Conservation (phyloP, 2,329 filamentous ascomycete species). For the Aspergillus costaricaensis region DNA sequence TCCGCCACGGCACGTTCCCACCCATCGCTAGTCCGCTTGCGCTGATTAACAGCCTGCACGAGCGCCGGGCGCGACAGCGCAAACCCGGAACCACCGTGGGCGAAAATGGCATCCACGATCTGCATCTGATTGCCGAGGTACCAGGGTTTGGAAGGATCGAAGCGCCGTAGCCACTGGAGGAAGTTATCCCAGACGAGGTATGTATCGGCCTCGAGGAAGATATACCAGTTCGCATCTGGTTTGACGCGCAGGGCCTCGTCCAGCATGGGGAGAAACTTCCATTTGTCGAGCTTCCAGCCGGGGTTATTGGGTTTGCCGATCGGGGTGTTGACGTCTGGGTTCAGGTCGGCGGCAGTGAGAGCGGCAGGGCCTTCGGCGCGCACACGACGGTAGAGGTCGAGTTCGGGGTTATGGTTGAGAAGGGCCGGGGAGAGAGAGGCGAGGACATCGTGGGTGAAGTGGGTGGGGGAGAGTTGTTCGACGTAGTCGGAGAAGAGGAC, state of each 20-base stretch:
- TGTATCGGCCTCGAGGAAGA: constrained; percentile 61
- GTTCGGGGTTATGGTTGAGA: constrained; percentile 46
- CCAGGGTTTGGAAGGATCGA: constrained; percentile 47
- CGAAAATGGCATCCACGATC: constrained; percentile 51
- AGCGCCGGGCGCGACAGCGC: constrained; percentile 53
- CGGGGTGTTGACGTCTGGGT: constrained; percentile 34
- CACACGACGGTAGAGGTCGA: constrained; percentile 52
- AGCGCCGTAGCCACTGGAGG: constrained; percentile 52
- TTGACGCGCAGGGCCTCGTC: constrained; percentile 46
- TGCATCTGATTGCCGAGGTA: constrained; percentile 59
- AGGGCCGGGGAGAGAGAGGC: constrained; percentile 42
- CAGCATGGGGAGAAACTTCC: constrained; percentile 59
- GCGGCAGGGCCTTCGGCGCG: constrained; percentile 44
- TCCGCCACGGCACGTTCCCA: constrained; percentile 46
- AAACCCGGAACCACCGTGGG: constrained; percentile 55
- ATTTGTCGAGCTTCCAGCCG: constrained; percentile 57
- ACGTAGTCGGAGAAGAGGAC: constrained; percentile 62
- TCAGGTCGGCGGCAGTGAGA: constrained; percentile 33
- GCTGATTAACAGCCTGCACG: constrained; percentile 39
- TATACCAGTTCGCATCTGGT: constrained; percentile 57
- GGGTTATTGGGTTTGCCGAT: constrained; percentile 45
- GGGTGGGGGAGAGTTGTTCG: constrained; percentile 50
- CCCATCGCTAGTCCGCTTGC: constrained; percentile 38
- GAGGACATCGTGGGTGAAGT: constrained; percentile 54
- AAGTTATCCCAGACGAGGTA: constrained; percentile 57